phyloP scores from a whole-genome alignment of 2,329 filamentous ascomycete species.

The Ceratocystis huliohia region DNA sequence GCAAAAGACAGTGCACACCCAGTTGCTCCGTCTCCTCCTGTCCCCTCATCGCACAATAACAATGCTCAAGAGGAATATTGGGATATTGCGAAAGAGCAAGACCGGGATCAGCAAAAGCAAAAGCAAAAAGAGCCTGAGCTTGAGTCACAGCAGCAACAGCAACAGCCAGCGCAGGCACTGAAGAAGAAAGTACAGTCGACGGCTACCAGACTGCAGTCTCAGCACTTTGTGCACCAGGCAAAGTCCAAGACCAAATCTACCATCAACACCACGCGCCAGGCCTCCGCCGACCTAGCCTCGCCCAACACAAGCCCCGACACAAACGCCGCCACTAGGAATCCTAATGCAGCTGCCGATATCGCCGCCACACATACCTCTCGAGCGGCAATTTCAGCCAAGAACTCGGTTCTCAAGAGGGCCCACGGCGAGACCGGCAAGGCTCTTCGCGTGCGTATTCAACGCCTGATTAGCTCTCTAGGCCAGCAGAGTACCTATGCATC shows the following conservation, averaged over 20 bases:
- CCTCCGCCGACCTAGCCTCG: neutral
- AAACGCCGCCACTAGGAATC: neutral
- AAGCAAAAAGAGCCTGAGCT: neutral
- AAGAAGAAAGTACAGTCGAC: neutral
- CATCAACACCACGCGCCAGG: neutral
- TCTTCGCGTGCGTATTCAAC: slow-evolving; percentile 56
- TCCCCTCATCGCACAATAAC: neutral
- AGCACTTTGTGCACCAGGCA: neutral
- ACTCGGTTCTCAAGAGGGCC: slow-evolving; percentile 56
- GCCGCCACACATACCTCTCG: slow-evolving; percentile 35
- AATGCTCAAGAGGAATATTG: slow-evolving; percentile 9
- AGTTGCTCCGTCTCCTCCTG: neutral
- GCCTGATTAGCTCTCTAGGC: slow-evolving; percentile 64
- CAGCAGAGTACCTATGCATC: slow-evolving; percentile 71
- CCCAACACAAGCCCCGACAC: neutral
- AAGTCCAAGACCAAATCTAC: slow-evolving; percentile 7
- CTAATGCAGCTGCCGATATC: slow-evolving; percentile 24
- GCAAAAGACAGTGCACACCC: slow-evolving; percentile 9
- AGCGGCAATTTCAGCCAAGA: slow-evolving; percentile 38
- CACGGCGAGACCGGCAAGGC: slow-evolving; percentile 63
- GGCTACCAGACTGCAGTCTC: neutral
- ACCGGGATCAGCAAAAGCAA: neutral
- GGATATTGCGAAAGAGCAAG: slow-evolving; percentile 3
- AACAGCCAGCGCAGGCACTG: neutral
- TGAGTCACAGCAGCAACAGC: neutral